Conservation (phyloP, 441 rosid species). For the Bruguiera hainesii region DNA sequence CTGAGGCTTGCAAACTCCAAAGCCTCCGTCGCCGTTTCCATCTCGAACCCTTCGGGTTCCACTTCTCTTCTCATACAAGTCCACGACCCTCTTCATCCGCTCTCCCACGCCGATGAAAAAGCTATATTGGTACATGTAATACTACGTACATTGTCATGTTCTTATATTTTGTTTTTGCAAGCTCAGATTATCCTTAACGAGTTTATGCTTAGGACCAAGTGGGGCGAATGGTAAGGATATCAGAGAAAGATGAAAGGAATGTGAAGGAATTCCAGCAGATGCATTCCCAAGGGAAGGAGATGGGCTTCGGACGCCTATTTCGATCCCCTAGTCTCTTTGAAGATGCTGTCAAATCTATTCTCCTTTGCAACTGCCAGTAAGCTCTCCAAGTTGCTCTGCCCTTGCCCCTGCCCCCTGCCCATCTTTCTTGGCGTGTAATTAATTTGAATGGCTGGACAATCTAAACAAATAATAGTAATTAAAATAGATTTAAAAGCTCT, state of each 20-base stretch:
- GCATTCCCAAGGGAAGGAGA: constrained; percentile 33
- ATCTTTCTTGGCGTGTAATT: neutral
- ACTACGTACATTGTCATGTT: neutral
- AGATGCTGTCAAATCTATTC: constrained; percentile 54
- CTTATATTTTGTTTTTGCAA: too few relatives aligned
- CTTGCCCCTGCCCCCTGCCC: too few relatives aligned
- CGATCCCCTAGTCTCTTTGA: constrained; percentile 59
- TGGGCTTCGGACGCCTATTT: constrained; percentile 45
- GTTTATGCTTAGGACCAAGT: constrained; percentile 33
- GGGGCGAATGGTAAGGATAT: constrained; percentile 44
- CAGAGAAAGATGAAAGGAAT: constrained; percentile 31
- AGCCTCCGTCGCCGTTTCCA: constrained; percentile 28
- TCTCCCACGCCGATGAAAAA: constrained; percentile 2
- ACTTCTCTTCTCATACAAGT: constrained; percentile 26
- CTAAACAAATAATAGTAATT: too few relatives aligned
- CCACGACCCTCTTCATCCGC: neutral
- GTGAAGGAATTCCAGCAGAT: constrained; percentile 36
- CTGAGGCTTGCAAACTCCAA: constrained; percentile 22
- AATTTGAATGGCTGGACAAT: too few relatives aligned
- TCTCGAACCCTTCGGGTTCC: constrained; percentile 28
- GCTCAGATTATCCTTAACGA: too few relatives aligned
- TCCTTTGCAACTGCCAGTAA: constrained; percentile 46
- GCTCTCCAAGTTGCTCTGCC: neutral
- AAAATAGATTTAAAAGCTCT: too few relatives aligned
- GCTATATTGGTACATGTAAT: constrained; percentile 14